Evolutionary conservation across 2,329 filamentous ascomycete genomes (phyloP), one percentile per base, ranked within the genome.

Genomic region (Colletotrichum gigasporum): DNA sequence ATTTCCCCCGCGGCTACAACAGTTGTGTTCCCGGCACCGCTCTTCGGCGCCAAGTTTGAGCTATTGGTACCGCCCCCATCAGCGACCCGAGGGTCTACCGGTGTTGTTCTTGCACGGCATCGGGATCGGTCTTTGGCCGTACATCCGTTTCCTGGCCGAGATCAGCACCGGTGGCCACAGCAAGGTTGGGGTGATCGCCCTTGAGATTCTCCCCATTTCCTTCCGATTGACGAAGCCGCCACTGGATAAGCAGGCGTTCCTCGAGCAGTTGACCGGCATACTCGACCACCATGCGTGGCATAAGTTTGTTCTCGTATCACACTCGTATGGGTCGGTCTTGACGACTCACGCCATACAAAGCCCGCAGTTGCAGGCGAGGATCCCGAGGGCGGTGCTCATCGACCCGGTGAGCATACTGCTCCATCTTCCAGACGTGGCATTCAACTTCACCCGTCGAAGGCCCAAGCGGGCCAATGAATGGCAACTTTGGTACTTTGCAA

Each of bases 41-140:
- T 60, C 89, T 89, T 5, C 84, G 83, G 2, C 83, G 89, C 6
- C 79, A 85, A 74, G 77, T 10, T 67, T 91, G 6, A 83, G 83
- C 64, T 92, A 92, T 77, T 92, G 89, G 88, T 80, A 89, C 68
- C 83, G 85, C 2, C 86, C 86, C 9, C 90, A 92, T 71, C 85
- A 78, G 0, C 85, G 85, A 2, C 81, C 81, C 58, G 81, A 76
- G 2, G 79, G 80, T 37, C 75, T 85, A 0, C 90, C 90, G 0
- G 75, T 92, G 4, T 74, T 92, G 4, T 92, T 91, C 75, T 81
- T 92, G 47, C 90, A 92, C 69, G 90, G 90, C 20, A 91, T 92
- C 55, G 89, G 90, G 30, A 82, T 92, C 60, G 90, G 90, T 0
- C 80, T 92, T 2, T 86, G 85, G 72, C 84, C 88, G 0, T 91